Evolutionary conservation across 2,329 filamentous ascomycete species (phyloP).

Genomic region (Chlorencoelia australis): DNA sequence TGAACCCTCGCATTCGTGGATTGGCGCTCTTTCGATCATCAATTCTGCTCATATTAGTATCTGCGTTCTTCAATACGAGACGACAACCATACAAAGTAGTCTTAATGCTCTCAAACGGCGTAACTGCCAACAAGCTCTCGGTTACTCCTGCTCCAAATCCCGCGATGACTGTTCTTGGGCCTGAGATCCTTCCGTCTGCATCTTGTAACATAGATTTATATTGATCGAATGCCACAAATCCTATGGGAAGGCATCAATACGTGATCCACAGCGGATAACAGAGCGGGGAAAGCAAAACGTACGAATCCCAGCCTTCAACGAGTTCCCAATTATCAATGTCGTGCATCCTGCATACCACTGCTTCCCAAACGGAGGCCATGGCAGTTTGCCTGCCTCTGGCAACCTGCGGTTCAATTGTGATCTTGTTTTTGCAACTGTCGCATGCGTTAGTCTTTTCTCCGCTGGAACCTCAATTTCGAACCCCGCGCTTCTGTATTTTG

Average conservation of each 20-base stretch:
- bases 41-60: conserved; percentile 45
- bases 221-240: conserved; percentile 92
- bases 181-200: conserved; percentile 76
- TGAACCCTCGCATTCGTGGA: conserved; percentile 82
- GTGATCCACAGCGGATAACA: not conserved
- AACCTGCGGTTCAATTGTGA: conserved; percentile 85
- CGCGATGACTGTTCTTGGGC: conserved; percentile 81
- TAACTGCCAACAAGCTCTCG: conserved; percentile 86
- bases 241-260: conserved; percentile 29
- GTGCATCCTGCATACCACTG: conserved; percentile 99
- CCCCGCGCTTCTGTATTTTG: not conserved
- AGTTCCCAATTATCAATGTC: conserved; percentile 93
- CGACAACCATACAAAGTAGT: conserved; percentile 61
- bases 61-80: not conserved
- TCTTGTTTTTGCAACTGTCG: conserved; percentile 72
- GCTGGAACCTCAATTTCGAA: too few relatives aligned
- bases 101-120: conserved; percentile 96
- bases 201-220: conserved; percentile 80
- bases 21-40: conserved; percentile 84
- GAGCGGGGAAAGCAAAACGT: conserved; percentile 31
- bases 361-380: conserved; percentile 84
- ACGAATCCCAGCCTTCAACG: conserved; percentile 91
- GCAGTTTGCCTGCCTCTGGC: conserved; percentile 73
- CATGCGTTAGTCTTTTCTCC: not conserved
- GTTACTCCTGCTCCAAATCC: conserved; percentile 93